A percentile compares a stretch with the other conserved stretches of the same genome.
Evolutionary conservation across 192 early-diverging fungal genomes (phyloP).

Genomic region (Dimargaris xerosporica): DNA sequence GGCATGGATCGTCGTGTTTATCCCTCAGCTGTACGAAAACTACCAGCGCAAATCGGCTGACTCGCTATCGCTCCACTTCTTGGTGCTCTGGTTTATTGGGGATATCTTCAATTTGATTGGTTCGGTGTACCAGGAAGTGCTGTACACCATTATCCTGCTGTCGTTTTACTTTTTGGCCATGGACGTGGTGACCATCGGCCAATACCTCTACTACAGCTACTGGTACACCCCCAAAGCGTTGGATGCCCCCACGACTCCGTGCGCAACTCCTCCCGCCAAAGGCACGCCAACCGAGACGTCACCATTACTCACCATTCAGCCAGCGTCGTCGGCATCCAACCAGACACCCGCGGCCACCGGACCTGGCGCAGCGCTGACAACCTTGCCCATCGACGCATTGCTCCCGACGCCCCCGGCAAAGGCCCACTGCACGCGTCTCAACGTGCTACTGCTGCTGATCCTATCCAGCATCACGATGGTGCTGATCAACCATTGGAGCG

Average conservation of each 20-base stretch:
- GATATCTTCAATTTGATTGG: conserved; percentile 64
- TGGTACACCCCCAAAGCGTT: conserved; percentile 21
- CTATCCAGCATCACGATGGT: too few relatives aligned
- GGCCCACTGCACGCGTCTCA: too few relatives aligned
- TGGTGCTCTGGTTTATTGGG: conserved; percentile 61
- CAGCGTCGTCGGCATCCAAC: background rate
- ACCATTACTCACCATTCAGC: background rate
- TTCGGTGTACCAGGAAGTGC: conserved; percentile 49
- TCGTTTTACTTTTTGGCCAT: conserved; percentile 56
- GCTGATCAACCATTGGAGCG: background rate
- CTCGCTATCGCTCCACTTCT: conserved; percentile 52
- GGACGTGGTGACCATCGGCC: conserved; percentile 47
- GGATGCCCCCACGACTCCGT: conserved; percentile 5
- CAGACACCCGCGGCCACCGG: background rate
- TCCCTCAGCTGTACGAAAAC: conserved; percentile 67
- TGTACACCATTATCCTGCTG: conserved; percentile 54
- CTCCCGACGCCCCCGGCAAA: too few relatives aligned
- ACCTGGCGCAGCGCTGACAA: background rate
- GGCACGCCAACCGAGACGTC: background rate
- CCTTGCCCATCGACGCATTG: too few relatives aligned
- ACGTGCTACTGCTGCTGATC: background rate
- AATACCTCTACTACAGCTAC: conserved; percentile 48
- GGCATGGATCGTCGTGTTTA: conserved; percentile 72
- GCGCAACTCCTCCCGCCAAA: background rate
- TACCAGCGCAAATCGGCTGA: conserved; percentile 62